Base-by-base conservation (phyloP, 805 yeast species). In the Candida schatavii region DNA sequence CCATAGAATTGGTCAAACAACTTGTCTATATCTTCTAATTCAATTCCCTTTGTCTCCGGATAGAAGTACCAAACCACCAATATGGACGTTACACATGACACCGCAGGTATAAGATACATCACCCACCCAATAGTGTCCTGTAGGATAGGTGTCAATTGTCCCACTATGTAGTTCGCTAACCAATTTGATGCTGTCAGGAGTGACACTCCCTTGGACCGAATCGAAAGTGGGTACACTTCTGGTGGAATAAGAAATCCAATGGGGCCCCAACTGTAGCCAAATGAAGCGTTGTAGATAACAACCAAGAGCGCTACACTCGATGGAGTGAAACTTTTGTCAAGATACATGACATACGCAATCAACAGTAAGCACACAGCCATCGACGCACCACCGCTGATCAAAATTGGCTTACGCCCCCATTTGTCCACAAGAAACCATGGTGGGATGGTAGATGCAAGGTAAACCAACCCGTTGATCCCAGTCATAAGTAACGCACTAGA, bases 261-360 rank as follows among this genome's bases (percentile, higher is more conserved):
- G 4, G 75, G 75, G 4, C 75, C 75, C 74, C 74, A 70, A 45
- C 71, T 64, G 51, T 59, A 70, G 3, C 75, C 75, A 50, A 70
- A 70, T 3, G 66, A 57, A 1, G 72, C 75, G 38, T 70, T 70
- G 51, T 68, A 70, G 5, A 70, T 47, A 4, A 70, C 55, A 29
- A 70, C 75, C 51, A 69, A 57, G 2, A 65, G 20, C 4, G 73
- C 74, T 18, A 69, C 74, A 42, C 64, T 37, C 42, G 59, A 53
- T 19, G 74, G 68, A 2, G 75, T 70, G 36, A 49, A 59, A 3
- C 54, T 32, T 41, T 47, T 40, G 44, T 70, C 57, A 26, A 66
- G 43, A 42, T 47, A 59, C 66, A 70, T 59, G 29, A 66, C 51
- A 27, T 59, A 45, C 9, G 75, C 57, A 21, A 70, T 62, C 21